phyloP scores from a whole-genome alignment of 345 rosid genomes.

The Pugionium dolabratum region DNA sequence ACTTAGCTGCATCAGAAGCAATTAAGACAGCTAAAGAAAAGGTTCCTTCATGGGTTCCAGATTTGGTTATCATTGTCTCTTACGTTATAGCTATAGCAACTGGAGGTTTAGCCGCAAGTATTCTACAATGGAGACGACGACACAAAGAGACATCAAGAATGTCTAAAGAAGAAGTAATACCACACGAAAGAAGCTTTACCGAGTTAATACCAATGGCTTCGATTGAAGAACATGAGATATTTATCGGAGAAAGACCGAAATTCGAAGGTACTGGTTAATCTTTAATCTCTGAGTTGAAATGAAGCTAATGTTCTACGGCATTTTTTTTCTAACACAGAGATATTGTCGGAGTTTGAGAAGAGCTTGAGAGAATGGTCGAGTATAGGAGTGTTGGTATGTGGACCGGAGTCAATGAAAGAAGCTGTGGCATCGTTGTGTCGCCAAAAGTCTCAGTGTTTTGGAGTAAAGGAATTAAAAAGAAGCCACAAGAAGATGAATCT shows the following conservation, averaged over 20 bases:
- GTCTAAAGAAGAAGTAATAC: constrained; percentile 39
- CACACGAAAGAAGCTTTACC: constrained; percentile 30
- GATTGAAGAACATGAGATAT: constrained; percentile 56
- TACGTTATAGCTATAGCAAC: constrained; percentile 50
- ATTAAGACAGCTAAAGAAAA: constrained; percentile 52
- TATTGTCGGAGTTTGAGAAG: constrained; percentile 49
- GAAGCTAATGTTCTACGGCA: background rate
- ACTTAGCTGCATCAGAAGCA: constrained; percentile 39
- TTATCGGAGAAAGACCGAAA: constrained; percentile 72
- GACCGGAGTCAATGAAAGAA: constrained; percentile 74
- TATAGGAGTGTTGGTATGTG: constrained; percentile 76
- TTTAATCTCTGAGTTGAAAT: background rate
- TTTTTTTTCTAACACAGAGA: constrained; percentile 43
- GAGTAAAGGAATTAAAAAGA: constrained; percentile 3
- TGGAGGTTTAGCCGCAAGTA: constrained; percentile 45
- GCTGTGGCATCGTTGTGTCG: constrained; percentile 49
- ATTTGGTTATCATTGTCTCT: constrained; percentile 56
- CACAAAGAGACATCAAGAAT: constrained; percentile 43
- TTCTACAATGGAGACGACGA: constrained; percentile 60
- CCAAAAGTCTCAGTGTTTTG: constrained; percentile 25
- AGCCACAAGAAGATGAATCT: constrained; percentile 20
- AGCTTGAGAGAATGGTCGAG: constrained; percentile 49
- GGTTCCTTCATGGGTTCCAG: constrained; percentile 67
- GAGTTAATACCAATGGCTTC: constrained; percentile 29
- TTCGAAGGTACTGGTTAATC: constrained; percentile 54